Base-by-base conservation (phyloP, 176 grass and related monocot species). In the Musa troglodytarum region DNA sequence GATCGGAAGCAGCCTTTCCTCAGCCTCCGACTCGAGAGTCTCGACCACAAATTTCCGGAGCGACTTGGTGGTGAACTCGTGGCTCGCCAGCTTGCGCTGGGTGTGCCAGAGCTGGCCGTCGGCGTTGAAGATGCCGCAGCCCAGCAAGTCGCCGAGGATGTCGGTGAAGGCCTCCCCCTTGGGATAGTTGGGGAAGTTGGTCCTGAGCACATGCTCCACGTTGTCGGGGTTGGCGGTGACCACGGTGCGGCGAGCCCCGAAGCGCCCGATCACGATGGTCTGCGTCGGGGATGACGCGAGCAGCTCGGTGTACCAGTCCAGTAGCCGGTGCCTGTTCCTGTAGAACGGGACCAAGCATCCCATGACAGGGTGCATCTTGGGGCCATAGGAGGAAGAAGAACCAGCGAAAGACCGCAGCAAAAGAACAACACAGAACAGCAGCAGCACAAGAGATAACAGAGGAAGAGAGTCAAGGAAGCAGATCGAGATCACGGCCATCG, bases 101-200 rank as follows among this genome's bases (percentile, higher is more conserved):
- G 78, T 80, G 16, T 69, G 81, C 85, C 92, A 95, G 16, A 84
- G 78, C 1, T 95, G 69, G 1, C 88, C 88, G 49, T 95, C 83
- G 16, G 88, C 84, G 69, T 88, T 95, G 81, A 95, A 95, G 74
- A 95, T 90, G 74, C 92, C 88, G 9, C 78, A 81, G 28, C 92
- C 92, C 0, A 95, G 82, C 20, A 95, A 85, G 75, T 95, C 92
- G n/a, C 84, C 73, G 22, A 90, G 52, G 75, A 84, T 59, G 49
- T 88, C 77, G 5, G 78, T 80, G 5, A 79, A 7, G 66, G 71
- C 69, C 51, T 82, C 68, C 0, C 91, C 88, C 73, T 88, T 90
- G 11, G 92, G 88, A 73, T 90, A 95, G 78, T 95, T 95, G 9
- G n/a, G 78, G 12, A 81, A 84, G 83, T 88, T 88, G 76, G 81